Evolutionary conservation across 352 stramenopile genomes (phyloP).

Genomic region (Phytophthora meadii): DNA sequence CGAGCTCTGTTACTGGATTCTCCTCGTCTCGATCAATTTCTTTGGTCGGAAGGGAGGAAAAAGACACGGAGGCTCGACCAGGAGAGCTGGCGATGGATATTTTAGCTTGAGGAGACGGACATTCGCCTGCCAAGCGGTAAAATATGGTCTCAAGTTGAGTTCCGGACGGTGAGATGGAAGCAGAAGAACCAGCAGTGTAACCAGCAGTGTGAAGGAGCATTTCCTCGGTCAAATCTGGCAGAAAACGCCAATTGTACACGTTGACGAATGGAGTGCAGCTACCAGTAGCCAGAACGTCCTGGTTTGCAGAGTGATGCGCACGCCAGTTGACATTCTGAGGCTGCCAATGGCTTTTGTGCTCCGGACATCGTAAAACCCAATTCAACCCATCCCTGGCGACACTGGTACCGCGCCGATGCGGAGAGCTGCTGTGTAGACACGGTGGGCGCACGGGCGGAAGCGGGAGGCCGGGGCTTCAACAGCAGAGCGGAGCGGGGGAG

Average conservation of each 20-base stretch:
- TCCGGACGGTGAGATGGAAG: background rate
- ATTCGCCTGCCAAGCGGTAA: constrained; percentile 22
- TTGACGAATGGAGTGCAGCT: constrained; percentile 7
- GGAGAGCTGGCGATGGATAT: background rate
- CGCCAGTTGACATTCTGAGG: constrained; percentile 22
- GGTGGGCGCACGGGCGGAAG: no score
- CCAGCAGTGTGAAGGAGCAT: no score
- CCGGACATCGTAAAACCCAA: no score
- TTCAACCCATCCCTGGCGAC: no score
- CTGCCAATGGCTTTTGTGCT: constrained; percentile 51
- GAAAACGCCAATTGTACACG: constrained; percentile 44
- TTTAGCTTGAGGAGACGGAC: constrained; percentile 8
- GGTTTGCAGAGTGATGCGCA: constrained; percentile 10
- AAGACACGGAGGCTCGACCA: constrained; percentile 10
- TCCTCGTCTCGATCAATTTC: background rate
- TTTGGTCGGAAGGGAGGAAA: background rate
- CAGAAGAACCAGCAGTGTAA: background rate
- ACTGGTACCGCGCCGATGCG: no score
- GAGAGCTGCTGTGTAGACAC: no score
- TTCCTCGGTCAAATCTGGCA: no score
- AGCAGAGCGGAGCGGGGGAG: no score
- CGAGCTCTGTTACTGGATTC: background rate
- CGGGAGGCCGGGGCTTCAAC: no score
- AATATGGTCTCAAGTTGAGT: constrained; percentile 27
- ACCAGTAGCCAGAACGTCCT: constrained; percentile 4